Conservation (phyloP, 2,329 filamentous ascomycete genomes). For the Aspergillus sp. region DNA sequence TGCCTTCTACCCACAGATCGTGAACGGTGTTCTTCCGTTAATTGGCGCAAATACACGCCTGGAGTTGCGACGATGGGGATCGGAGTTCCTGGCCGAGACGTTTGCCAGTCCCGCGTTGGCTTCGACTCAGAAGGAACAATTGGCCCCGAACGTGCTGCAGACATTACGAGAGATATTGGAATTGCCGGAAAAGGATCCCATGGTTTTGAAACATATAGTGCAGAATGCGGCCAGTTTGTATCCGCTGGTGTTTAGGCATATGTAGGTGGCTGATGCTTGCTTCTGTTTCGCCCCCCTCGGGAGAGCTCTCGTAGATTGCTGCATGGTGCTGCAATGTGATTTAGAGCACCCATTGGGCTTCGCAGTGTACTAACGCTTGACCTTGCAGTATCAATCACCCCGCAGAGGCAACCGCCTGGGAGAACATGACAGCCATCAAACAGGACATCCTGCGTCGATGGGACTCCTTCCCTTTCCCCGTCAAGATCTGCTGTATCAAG, state of each 20-base stretch:
- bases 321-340: background rate
- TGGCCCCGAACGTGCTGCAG: conserved; percentile 75
- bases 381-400: conserved; percentile 76
- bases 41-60: conserved; percentile 73
- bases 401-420: conserved; percentile 79
- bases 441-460: conserved; percentile 83
- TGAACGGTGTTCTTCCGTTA: conserved; percentile 90
- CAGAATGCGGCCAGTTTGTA: conserved; percentile 92
- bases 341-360: background rate
- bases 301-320: conserved; percentile 24
- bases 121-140: conserved; percentile 74
- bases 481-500: conserved; percentile 94
- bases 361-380: conserved; percentile 33
- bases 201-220: conserved; percentile 81
- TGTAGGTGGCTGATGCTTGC: conserved; percentile 64
- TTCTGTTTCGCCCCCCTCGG: conserved; percentile 20
- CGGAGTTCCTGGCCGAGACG: conserved; percentile 92
- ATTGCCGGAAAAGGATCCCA: conserved; percentile 71
- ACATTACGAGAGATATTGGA: conserved; percentile 71
- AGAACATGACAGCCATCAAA: conserved; percentile 86
- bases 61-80: conserved; percentile 90
- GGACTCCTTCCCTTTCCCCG: conserved; percentile 73
- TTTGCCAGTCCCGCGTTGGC: conserved; percentile 88
- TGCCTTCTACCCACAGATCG: conserved; percentile 85
- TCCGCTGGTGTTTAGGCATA: conserved; percentile 86